phyloP scores from a whole-genome alignment of 1,284 basidiomycete genomes.

The Inonotus obliquus region DNA sequence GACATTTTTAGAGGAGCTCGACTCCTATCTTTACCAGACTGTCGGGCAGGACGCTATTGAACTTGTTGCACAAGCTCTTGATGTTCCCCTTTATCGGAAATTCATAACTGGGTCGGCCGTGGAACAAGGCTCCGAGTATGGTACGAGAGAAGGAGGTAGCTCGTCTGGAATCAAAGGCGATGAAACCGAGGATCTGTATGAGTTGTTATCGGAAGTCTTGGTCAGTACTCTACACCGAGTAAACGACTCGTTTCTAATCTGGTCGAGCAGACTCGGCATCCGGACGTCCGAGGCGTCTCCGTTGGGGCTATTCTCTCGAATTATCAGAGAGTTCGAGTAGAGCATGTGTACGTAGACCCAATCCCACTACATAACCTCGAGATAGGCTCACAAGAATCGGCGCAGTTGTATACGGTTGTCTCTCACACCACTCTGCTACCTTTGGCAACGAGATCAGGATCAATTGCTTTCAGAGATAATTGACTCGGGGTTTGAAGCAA shows the following conservation, averaged over 20 bases:
- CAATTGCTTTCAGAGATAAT: slow-evolving; percentile 89
- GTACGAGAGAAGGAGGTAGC: slow-evolving; percentile 47
- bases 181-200: slow-evolving; percentile 93
- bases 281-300: slow-evolving; percentile 84
- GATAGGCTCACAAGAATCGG: not conserved
- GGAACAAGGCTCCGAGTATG: slow-evolving; percentile 85
- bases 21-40: slow-evolving; percentile 98
- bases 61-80: slow-evolving; percentile 80
- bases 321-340: slow-evolving; percentile 95
- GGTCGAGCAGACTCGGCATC: slow-evolving; percentile 58
- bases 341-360: slow-evolving; percentile 78
- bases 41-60: slow-evolving; percentile 95
- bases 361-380: not conserved
- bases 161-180: slow-evolving; percentile 64
- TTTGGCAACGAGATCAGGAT: slow-evolving; percentile 92
- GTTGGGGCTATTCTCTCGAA: slow-evolving; percentile 97
- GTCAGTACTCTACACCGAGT: slow-evolving; percentile 35
- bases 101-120: slow-evolving; percentile 81
- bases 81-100: slow-evolving; percentile 80
- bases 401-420: slow-evolving; percentile 75
- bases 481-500: slow-evolving; percentile 68
- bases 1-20: slow-evolving; percentile 80
- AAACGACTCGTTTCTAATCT: not conserved
- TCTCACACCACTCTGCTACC: slow-evolving; percentile 79
- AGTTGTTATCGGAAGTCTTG: slow-evolving; percentile 76